Base-by-base conservation (phyloP, 768 basidiomycete species). In the Russula sp. region DNA sequence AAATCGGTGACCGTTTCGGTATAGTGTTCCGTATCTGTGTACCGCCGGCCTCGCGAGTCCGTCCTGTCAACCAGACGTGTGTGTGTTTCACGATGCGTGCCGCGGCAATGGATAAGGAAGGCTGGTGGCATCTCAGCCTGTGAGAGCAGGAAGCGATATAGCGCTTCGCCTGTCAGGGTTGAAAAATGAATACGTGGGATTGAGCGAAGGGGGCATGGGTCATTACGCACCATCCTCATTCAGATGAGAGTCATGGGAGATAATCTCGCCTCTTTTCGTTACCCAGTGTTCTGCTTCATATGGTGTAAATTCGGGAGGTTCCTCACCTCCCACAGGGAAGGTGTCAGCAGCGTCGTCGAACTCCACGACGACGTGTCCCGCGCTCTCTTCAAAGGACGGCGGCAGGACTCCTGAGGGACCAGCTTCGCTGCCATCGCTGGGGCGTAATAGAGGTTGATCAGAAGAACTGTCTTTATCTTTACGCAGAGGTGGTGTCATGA, bases 121-220 rank as follows among this genome's bases (percentile, higher is more conserved):
- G 61, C 71, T 5, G 86, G 86, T 2, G 73, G 75, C 2, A 66
- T 72, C 36, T 67, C 70, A 2, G 84, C 77, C 56, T 86, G 82
- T 5, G 77, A 76, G 25, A 88, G 79, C 18, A 92, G 74, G 71
- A 89, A 92, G 59, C 87, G 82, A 70, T 87, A 89, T 25, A 90
- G 77, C 0, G 85, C 84, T 67, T 87, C 86, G 48, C 86, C 86
- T 86, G 60, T 22, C n/a, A 55, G 38, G 22, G 11, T 45, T 25
- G 9, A 38, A 32, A 13, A 32, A 18, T 41, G 34, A 47, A 56
- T 46, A 41, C 36, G 43, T 25, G 50, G n/a, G 45, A 25, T 22
- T 25, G 25, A 16, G 41, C 7, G 22, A 20, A 13, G 6, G 11
- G 2, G 3, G 59, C 66, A 47, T 54, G 47, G 61, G 20, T 16